Conservation (phyloP, 129 eudicot genomes). For the Flaveria brownii region DNA sequence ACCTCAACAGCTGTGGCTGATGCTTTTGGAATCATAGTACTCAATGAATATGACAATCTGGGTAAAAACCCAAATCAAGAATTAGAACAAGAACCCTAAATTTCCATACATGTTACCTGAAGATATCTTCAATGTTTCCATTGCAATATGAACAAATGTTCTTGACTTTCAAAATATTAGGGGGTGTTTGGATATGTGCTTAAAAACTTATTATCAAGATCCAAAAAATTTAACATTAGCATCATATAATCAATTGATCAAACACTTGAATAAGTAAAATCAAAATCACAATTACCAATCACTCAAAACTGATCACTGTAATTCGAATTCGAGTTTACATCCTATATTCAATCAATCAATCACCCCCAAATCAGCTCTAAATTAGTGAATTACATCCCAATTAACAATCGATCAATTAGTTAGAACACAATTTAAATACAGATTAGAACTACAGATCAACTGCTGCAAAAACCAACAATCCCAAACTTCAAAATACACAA, state of each 20-base stretch:
- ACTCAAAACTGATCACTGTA: background rate
- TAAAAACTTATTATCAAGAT: background rate
- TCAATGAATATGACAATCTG: constrained; percentile 53
- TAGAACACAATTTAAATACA: constrained; percentile 5
- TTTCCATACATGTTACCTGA: background rate
- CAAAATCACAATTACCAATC: background rate
- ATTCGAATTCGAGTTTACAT: background rate
- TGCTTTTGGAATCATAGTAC: constrained; percentile 58
- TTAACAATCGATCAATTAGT: background rate
- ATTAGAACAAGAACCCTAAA: constrained; percentile 30
- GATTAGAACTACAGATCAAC: constrained; percentile 10
- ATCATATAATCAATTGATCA: background rate
- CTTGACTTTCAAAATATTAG: no score
- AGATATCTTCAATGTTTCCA: no score
- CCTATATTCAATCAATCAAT: background rate
- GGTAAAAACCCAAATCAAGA: constrained; percentile 42
- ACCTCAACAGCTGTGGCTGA: constrained; percentile 85
- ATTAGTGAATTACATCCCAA: background rate
- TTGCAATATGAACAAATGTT: background rate
- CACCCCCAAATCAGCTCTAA: constrained; percentile 5
- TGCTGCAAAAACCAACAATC: constrained; percentile 14
- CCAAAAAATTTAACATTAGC: background rate
- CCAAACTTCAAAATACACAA: constrained; percentile 9
- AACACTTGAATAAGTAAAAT: no score
- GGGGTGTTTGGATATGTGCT: background rate